Percentiles rank a stretch among this genome's conserved stretches.
phyloP scores from a whole-genome alignment of 352 stramenopile species.

The Pythium pyrilobum region DNA sequence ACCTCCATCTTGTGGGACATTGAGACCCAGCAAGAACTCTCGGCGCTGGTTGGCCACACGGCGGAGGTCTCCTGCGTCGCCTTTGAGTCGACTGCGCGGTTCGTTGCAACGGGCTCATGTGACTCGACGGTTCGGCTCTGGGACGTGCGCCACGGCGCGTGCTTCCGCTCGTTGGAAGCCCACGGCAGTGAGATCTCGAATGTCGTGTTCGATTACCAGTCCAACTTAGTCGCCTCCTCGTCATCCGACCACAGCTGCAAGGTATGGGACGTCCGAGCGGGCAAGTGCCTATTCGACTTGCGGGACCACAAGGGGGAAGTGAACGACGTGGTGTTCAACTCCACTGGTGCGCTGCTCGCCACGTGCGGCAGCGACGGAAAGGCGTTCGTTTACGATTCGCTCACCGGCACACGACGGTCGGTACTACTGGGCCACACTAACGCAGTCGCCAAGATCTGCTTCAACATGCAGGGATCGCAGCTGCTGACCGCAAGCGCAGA shows the following conservation, averaged over 20 bases:
- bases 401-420: conserved; percentile 49
- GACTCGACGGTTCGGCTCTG: conserved; percentile 68
- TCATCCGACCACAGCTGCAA: conserved; percentile 58
- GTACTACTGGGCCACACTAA: conserved; percentile 45
- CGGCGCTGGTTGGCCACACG: conserved; percentile 46
- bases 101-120: conserved; percentile 59
- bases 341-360: conserved; percentile 58
- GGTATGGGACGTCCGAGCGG: conserved; percentile 63
- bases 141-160: conserved; percentile 62
- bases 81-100: conserved; percentile 36
- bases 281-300: conserved; percentile 61
- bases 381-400: conserved; percentile 67
- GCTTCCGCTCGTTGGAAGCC: conserved; percentile 61
- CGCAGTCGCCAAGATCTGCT: conserved; percentile 40
- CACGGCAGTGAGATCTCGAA: conserved; percentile 55
- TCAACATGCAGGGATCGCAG: conserved; percentile 65
- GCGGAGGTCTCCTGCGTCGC: conserved; percentile 65
- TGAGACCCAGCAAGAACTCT: conserved; percentile 35
- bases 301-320: conserved; percentile 46
- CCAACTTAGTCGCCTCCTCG: conserved; percentile 43
- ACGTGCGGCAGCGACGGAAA: conserved; percentile 42
- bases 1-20: conserved; percentile 65
- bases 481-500: conserved; percentile 54
- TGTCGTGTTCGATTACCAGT: conserved; percentile 59
- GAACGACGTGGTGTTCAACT: conserved; percentile 51